Conservation (phyloP, 2,329 filamentous ascomycete species). For the Beauveria sp. region DNA sequence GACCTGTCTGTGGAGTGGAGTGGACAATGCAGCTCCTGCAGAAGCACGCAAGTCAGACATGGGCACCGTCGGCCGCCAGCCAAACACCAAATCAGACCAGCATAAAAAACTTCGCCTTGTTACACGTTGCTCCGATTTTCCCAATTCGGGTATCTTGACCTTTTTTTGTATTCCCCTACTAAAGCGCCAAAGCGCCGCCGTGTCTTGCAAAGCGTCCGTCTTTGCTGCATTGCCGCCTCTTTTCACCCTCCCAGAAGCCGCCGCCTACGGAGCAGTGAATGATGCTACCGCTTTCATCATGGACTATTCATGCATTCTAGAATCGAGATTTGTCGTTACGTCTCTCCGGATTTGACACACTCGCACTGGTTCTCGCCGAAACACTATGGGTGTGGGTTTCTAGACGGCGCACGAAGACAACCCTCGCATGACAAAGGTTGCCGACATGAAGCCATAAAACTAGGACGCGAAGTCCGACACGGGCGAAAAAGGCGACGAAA, state of each 20-base stretch:
- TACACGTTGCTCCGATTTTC: neutral
- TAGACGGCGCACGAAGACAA: neutral
- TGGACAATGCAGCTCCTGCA: neutral
- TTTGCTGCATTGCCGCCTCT: neutral
- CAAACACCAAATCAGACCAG: neutral
- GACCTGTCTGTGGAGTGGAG: neutral
- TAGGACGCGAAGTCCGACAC: too few relatives aligned
- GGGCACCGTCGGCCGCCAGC: neutral
- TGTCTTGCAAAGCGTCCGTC: neutral
- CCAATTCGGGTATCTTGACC: neutral
- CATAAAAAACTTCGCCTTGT: neutral
- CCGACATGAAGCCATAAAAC: neutral
- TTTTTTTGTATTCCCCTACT: too few relatives aligned
- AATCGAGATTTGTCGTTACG: too few relatives aligned
- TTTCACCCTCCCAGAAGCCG: neutral
- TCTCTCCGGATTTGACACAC: neutral
- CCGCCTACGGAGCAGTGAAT: neutral
- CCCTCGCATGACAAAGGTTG: too few relatives aligned
- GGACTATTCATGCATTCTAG: neutral
- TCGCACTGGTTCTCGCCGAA: neutral
- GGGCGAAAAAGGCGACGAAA: too few relatives aligned
- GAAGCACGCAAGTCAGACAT: conserved; percentile 1
- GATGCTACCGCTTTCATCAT: neutral
- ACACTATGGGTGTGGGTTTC: neutral
- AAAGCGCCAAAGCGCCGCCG: neutral